Evolutionary conservation across 176 grass and related monocot species (phyloP), one percentile per base, ranked within the genome.

Genomic region (Rhynchospora tenuis): DNA sequence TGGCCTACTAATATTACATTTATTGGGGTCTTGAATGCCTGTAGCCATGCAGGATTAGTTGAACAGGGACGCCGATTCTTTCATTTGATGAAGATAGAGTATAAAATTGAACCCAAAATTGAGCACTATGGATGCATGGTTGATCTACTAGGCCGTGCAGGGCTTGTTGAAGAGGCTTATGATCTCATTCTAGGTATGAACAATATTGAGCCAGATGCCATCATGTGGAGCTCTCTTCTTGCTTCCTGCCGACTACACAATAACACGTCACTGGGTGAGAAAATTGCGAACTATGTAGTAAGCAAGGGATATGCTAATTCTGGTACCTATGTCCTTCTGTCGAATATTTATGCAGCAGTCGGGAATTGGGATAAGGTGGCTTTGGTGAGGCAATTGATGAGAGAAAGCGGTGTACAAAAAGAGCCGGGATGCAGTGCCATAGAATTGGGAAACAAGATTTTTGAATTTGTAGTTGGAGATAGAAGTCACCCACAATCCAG

Each of bases 101-200:
- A 94, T 12, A 81, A 62, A 57, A 91, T 94, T 11, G 86, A 64
- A 66, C 92, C 95, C 58, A 98, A 98, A 88, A 76, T 98, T 4
- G 95, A 98, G 87, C 95, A 98, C 83, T 94, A 91, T 23, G 95
- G 92, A n/a, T 98, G 95, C 84, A 90, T 93, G 73, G 92, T 94
- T 5, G 90, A 94, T 60, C 90, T 98, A 38, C 89, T 98, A 9
- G 92, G 95, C 2, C 87, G 92, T 10, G 86, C 89, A 1, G 95
- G 92, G 13, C 85, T 87, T 5, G 31, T 98, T 58, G 90, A 93
- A 73, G 90, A 93, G 73, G 95, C 90, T 29, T 98, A 93, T 55
- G 86, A 90, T 16, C 88, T 94, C 48, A 89, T 89, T 52, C 89
- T 69, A 86, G 81, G 84, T 78, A 91, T 93, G 92, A 86, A 24